Conservation (phyloP, 73 alveolate genomes). For the Diophrys sp. region DNA sequence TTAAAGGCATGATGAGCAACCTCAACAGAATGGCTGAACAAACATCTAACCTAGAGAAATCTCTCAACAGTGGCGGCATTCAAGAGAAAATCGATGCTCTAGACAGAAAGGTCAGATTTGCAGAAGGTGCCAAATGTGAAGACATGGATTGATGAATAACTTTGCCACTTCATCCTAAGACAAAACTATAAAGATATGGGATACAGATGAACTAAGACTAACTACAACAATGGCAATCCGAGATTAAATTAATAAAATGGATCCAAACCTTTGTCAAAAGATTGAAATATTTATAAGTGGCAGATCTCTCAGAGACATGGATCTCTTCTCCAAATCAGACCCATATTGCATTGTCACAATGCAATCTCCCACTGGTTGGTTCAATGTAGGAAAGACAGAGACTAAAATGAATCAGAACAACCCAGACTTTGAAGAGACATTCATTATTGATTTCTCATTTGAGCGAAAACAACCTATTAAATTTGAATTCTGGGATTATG, state of each 20-base stretch:
- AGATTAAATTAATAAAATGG: no score
- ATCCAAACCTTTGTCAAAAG: no score
- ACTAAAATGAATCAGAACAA: slow-evolving; percentile 58
- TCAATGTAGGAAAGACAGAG: slow-evolving; percentile 62
- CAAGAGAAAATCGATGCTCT: no score
- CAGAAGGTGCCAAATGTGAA: no score
- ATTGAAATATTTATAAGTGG: slow-evolving; percentile 48
- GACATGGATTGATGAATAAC: no score
- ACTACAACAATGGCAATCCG: not conserved
- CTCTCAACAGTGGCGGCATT: no score
- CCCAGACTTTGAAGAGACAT: slow-evolving; percentile 69
- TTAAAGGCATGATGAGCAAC: no score
- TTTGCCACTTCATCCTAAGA: not conserved
- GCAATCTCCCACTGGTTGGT: slow-evolving; percentile 15
- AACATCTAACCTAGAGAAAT: no score
- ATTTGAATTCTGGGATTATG: slow-evolving; percentile 47
- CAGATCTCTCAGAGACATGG: slow-evolving; percentile 62
- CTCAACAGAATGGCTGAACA: no score
- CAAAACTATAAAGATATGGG: not conserved
- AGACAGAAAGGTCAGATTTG: no score
- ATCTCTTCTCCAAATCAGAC: slow-evolving; percentile 58
- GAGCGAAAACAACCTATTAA: slow-evolving; percentile 56
- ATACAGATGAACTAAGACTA: not conserved
- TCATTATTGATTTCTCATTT: slow-evolving; percentile 58
- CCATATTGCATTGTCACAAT: slow-evolving; percentile 60